Conservation (phyloP, 495 filamentous ascomycete species). For the Trichoderma erinaceum region DNA sequence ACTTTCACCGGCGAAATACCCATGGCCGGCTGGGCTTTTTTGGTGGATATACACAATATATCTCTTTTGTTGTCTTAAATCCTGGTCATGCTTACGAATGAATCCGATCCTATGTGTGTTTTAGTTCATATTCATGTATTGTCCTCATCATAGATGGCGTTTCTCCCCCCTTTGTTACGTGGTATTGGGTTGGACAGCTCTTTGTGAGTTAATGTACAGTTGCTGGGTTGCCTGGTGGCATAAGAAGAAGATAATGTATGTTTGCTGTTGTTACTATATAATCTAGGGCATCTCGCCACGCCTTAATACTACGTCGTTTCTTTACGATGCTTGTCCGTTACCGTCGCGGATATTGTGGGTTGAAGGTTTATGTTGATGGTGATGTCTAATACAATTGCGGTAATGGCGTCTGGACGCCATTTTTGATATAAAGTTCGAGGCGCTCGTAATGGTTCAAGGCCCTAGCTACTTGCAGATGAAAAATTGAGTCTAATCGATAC, state of each 20-base stretch:
- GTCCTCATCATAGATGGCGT: conserved; percentile 13
- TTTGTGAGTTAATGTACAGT: not conserved
- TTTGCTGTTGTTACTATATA: not conserved
- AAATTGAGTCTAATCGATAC: not conserved
- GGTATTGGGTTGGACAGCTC: not conserved
- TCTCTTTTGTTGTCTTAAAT: not conserved
- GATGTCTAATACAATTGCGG: too few species aligned
- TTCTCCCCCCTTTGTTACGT: not conserved
- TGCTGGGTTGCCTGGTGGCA: not conserved
- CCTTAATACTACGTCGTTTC: not conserved
- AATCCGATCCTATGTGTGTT: conserved; percentile 9
- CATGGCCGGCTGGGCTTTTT: conserved; percentile 8
- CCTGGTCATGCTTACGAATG: conserved; percentile 11
- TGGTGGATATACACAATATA: conserved; percentile 2
- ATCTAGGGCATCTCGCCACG: not conserved
- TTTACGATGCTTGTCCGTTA: not conserved
- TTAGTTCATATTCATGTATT: conserved; percentile 4
- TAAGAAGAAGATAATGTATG: not conserved
- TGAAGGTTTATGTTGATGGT: too few species aligned
- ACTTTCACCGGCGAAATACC: conserved; percentile 10
- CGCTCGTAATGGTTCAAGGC: too few species aligned
- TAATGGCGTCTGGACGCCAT: too few species aligned
- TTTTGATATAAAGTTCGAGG: too few species aligned
- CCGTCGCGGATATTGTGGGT: too few species aligned
- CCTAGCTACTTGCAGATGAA: not conserved